phyloP scores from a whole-genome alignment of 2,329 filamentous ascomycete genomes.

The Aspergillus sp. region DNA sequence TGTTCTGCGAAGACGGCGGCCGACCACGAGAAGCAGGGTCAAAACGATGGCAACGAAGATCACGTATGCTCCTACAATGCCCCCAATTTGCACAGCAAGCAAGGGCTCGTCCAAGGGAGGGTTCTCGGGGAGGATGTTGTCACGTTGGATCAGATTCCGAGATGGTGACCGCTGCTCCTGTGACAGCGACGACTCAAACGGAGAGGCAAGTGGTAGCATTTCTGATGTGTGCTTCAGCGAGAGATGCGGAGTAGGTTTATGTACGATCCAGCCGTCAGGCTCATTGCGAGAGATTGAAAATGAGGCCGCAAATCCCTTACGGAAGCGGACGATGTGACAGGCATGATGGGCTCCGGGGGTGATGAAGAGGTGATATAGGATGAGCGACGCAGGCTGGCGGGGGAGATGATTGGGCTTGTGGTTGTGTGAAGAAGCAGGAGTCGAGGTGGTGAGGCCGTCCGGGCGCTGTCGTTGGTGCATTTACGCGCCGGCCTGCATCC shows the following conservation, averaged over 20 bases:
- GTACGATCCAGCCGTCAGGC: conserved; percentile 14
- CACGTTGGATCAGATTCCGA: conserved; percentile 13
- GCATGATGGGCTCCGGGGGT: conserved; percentile 2
- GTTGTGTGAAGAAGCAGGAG: conserved; percentile 8
- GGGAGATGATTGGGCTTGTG: conserved; percentile 11
- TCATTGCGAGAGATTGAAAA: conserved; percentile 22
- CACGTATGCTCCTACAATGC: conserved; percentile 80
- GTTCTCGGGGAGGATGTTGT: conserved; percentile 11
- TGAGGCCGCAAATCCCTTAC: conserved; percentile 28
- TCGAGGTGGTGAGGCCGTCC: neutral
- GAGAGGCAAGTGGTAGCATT: conserved; percentile 14
- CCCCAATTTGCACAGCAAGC: conserved; percentile 79
- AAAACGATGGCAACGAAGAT: conserved; percentile 73
- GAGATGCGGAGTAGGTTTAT: conserved; percentile 18
- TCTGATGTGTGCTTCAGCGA: conserved; percentile 3
- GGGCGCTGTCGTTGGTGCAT: conserved; percentile 9
- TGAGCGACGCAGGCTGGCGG: neutral
- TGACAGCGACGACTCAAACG: conserved; percentile 15
- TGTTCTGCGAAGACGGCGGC: conserved; percentile 55
- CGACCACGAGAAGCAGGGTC: conserved; percentile 61
- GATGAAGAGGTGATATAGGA: conserved; percentile 9
- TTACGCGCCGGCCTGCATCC: conserved; percentile 15
- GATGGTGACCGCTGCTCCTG: conserved; percentile 5
- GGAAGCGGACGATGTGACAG: conserved; percentile 7
- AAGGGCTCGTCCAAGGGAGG: conserved; percentile 59